Conservation (phyloP, 441 rosid genomes). For the Adansonia grandidieri region DNA sequence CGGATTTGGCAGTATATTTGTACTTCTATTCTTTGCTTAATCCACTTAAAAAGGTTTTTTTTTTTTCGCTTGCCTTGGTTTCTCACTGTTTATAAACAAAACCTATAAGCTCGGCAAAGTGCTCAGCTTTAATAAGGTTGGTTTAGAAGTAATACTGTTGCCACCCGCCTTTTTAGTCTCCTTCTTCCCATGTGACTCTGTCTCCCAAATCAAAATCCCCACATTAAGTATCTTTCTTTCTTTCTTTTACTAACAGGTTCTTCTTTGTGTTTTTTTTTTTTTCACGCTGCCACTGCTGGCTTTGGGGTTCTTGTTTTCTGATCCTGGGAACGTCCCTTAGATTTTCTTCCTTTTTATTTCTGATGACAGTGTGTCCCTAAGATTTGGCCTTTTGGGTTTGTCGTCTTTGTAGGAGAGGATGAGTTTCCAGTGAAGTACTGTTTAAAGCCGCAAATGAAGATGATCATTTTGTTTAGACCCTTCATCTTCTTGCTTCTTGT, state of each 20-base stretch:
- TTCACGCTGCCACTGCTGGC: slow-evolving; percentile 14
- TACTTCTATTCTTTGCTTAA: slow-evolving; percentile 25
- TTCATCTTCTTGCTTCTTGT: slow-evolving; percentile 35
- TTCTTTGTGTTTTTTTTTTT: background rate
- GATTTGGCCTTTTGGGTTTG: background rate
- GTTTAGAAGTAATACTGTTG: slow-evolving; percentile 18
- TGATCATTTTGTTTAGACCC: slow-evolving; percentile 27
- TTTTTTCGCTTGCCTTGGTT: background rate
- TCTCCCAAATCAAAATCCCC: slow-evolving; percentile 4
- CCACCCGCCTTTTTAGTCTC: slow-evolving; percentile 44
- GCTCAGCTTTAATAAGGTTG: background rate
- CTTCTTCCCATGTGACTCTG: slow-evolving; percentile 40
- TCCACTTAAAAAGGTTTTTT: background rate
- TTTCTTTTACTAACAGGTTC: background rate
- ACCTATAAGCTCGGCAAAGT: background rate
- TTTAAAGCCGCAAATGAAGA: slow-evolving; percentile 26
- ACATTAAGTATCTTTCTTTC: slow-evolving; percentile 6
- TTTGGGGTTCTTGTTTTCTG: background rate
- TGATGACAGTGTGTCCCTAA: background rate
- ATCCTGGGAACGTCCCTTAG: slow-evolving; percentile 9
- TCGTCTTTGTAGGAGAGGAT: slow-evolving; percentile 32
- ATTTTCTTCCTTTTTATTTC: background rate
- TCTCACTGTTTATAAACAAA: background rate
- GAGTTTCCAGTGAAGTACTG: background rate
- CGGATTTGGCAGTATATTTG: background rate